These are phyloP conservation scores for Rhizopus delemar DNA, from an alignment of 371 early-diverging fungal genomes.

Conservation along the genomic window DNA sequence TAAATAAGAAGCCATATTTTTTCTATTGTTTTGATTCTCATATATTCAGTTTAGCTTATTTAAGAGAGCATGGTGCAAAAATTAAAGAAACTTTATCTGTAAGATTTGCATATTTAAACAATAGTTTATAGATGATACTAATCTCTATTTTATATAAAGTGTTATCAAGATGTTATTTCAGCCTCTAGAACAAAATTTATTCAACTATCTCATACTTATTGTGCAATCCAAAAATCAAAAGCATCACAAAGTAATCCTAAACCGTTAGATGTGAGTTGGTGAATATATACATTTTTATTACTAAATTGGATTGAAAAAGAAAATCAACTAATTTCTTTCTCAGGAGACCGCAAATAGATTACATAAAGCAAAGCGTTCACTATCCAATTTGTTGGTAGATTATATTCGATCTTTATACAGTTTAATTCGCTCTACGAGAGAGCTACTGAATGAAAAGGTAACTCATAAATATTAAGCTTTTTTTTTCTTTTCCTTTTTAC, in stretches of 20 bases:
- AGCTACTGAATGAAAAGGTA: conserved; percentile 26
- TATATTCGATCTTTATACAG: conserved; percentile 26
- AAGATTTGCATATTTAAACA: background rate
- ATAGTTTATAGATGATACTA: too few species aligned
- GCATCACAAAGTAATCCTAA: conserved; percentile 14
- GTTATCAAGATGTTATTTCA: conserved; percentile 21
- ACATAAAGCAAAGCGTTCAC: conserved; percentile 22
- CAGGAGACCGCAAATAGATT: conserved; percentile 26
- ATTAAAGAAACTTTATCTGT: conserved; percentile 27
- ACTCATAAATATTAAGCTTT: background rate
- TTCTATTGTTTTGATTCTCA: background rate
- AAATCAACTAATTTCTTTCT: background rate
- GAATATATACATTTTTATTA: background rate
- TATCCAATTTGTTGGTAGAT: conserved; percentile 27
- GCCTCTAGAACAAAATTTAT: conserved; percentile 20
- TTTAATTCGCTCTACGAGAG: conserved; percentile 24
- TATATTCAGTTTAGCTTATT: conserved; percentile 10
- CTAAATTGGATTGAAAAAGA: too few species aligned
- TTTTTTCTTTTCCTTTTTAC: background rate
- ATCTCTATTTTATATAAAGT: background rate
- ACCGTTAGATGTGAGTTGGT: conserved; percentile 23
- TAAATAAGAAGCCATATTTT: background rate
- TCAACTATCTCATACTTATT: conserved; percentile 26
- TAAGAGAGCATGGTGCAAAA: conserved; percentile 21
- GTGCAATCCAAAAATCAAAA: conserved; percentile 30